These are phyloP conservation scores for Paramecium pentaurelia DNA, from an alignment of 73 alveolate species.

Conservation along the genomic window DNA sequence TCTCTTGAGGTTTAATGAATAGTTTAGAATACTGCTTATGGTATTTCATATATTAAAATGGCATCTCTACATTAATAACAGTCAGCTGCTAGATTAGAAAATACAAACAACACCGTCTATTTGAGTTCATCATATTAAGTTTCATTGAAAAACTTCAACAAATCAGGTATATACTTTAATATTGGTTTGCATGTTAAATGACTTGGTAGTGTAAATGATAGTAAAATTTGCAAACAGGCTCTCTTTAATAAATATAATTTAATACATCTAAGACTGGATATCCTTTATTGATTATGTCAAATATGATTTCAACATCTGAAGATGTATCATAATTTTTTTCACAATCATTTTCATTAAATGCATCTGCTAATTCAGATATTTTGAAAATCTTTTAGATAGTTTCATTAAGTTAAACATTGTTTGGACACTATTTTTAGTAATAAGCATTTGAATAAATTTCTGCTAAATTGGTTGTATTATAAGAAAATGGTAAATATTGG, in stretches of 20 bases:
- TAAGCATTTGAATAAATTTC: neutral
- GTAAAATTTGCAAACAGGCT: neutral
- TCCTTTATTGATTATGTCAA: neutral
- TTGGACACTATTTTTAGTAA: neutral
- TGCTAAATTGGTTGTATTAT: neutral
- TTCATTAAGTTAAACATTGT: neutral
- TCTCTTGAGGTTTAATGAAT: neutral
- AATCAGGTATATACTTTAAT: neutral
- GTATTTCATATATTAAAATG: neutral
- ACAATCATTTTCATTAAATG: neutral
- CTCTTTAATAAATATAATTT: neutral
- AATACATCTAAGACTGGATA: neutral
- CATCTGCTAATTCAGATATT: neutral
- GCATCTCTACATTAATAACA: constrained; percentile 22
- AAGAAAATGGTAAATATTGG: neutral
- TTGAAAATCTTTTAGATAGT: neutral
- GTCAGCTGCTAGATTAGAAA: neutral
- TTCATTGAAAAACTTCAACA: neutral
- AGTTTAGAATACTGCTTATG: neutral
- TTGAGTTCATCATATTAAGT: neutral
- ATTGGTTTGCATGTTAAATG: neutral
- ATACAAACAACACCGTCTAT: neutral
- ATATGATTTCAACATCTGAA: neutral
- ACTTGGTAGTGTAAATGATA: neutral
- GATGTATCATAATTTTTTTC: neutral